These are phyloP conservation scores for Suillus cothurnatus DNA, from an alignment of 768 basidiomycete species.

Conservation along the genomic window DNA sequence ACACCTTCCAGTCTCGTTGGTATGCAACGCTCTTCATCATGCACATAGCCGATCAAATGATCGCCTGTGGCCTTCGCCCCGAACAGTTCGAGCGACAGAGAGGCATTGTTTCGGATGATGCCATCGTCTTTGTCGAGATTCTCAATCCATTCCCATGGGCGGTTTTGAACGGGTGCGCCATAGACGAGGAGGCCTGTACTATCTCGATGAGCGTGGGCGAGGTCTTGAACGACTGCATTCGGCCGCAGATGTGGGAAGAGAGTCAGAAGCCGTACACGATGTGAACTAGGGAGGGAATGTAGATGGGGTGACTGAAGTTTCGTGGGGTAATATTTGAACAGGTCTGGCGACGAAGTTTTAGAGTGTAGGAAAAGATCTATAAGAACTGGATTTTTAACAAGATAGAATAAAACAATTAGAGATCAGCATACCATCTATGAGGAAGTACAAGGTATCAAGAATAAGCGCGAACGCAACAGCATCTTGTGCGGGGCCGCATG, in stretches of 20 bases:
- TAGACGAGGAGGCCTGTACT: conserved; percentile 49
- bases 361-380: conserved; percentile 65
- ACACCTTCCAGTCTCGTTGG: conserved; percentile 40
- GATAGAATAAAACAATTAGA: not conserved
- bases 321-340: conserved; percentile 65
- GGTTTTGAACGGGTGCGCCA: conserved; percentile 61
- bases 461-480: conserved; percentile 63
- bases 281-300: conserved; percentile 54
- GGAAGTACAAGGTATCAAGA: conserved; percentile 72
- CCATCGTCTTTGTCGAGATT: conserved; percentile 53
- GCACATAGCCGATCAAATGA: conserved; percentile 33
- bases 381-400: conserved; percentile 3
- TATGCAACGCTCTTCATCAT: conserved; percentile 13
- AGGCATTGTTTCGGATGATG: conserved; percentile 65
- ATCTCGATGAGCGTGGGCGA: conserved; percentile 63
- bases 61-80: conserved; percentile 68
- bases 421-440: conserved; percentile 63
- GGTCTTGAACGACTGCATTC: conserved; percentile 52
- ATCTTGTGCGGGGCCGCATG: conserved; percentile 54
- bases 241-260: conserved; percentile 60
- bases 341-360: conserved; percentile 54
- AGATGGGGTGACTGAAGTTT: conserved; percentile 54
- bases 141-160: conserved; percentile 89
- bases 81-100: conserved; percentile 74
- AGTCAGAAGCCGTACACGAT: conserved; percentile 56